Evolutionary conservation across 257 asterid species (phyloP).

Genomic region (Phtheirospermum japonicum): DNA sequence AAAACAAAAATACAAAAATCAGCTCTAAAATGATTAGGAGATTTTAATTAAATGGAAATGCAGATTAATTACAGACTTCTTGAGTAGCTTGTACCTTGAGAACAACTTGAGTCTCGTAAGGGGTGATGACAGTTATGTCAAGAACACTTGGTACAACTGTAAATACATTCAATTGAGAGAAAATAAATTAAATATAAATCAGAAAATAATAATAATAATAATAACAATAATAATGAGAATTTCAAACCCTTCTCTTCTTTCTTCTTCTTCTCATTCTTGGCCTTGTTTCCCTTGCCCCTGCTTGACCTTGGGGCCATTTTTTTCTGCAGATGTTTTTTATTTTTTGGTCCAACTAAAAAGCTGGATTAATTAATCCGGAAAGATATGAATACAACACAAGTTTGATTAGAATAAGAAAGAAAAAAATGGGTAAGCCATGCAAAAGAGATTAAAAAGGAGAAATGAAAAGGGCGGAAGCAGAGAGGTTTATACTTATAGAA

Average conservation of each 20-base stretch:
- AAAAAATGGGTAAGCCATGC: too few relatives aligned
- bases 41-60: too few relatives aligned
- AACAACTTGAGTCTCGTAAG: constrained; percentile 74
- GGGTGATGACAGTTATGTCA: constrained; percentile 74
- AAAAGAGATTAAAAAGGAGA: not conserved
- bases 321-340: not conserved
- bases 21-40: too few relatives aligned
- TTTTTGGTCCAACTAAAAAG: not conserved
- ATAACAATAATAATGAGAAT: not conserved
- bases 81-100: constrained; percentile 57
- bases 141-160: constrained; percentile 83
- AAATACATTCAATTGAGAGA: not conserved
- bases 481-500: not conserved
- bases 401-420: too few relatives aligned
- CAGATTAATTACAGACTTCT: not conserved
- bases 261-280: constrained; percentile 84
- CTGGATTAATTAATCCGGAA: too few relatives aligned
- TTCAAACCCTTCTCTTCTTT: constrained; percentile 83
- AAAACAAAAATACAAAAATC: too few relatives aligned
- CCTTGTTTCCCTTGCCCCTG: constrained; percentile 66
- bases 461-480: too few relatives aligned
- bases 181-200: not conserved
- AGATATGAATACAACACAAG: too few relatives aligned
- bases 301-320: constrained; percentile 97
- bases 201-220: not conserved